Conservation (phyloP, 1,284 basidiomycete genomes). For the Sporisorium iseilematis-ciliati region DNA sequence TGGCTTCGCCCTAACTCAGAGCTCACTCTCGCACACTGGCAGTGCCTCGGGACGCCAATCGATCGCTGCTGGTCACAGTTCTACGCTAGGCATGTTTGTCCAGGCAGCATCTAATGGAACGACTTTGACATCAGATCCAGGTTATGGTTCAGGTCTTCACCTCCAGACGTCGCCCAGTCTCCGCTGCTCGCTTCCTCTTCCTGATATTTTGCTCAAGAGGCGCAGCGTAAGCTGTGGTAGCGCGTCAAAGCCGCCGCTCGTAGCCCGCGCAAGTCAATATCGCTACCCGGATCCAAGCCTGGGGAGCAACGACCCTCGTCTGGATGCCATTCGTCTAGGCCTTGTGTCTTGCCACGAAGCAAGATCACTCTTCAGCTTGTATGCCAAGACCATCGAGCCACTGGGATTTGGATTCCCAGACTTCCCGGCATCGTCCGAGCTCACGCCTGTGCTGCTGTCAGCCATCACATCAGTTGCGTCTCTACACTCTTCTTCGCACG, state of each 20-base stretch:
- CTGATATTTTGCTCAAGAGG: not conserved
- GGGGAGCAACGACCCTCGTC: conserved; percentile 34
- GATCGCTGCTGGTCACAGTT: not conserved
- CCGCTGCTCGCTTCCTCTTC: conserved; percentile 9
- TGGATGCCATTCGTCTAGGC: conserved; percentile 35
- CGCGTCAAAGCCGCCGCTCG: not conserved
- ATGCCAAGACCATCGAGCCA: conserved; percentile 31
- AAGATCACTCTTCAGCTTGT: conserved; percentile 22
- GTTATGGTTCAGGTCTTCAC: not conserved
- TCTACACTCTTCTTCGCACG: conserved; percentile 9
- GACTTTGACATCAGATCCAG: not conserved
- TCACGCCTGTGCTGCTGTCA: conserved; percentile 29
- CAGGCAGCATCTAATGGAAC: too few relatives aligned
- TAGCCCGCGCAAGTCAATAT: conserved; percentile 23
- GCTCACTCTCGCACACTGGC: not conserved
- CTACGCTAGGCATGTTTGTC: too few relatives aligned
- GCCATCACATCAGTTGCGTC: conserved; percentile 23
- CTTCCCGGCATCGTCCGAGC: conserved; percentile 34
- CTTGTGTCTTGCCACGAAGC: conserved; percentile 25
- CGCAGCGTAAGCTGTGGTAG: too few relatives aligned
- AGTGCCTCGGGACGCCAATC: not conserved
- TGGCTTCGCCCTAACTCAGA: not conserved
- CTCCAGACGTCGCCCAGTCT: not conserved
- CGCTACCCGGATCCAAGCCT: conserved; percentile 22
- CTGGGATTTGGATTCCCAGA: conserved; percentile 38